phyloP scores from a whole-genome alignment of 768 basidiomycete species.

The Kwoniella heveanensis region DNA sequence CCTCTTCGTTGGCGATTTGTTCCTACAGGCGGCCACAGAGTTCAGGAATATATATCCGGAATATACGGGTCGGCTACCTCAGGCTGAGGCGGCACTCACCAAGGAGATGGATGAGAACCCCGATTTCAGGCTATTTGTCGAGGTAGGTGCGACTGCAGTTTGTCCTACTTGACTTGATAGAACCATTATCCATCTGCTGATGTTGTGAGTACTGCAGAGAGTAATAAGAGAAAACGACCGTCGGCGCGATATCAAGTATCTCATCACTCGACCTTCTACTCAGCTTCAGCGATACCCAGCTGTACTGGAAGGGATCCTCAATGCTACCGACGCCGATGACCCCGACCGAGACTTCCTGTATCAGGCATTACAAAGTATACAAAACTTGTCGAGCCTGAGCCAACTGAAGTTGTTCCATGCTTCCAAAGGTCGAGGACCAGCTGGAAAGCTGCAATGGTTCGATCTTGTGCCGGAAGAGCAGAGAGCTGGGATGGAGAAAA shows the following conservation, averaged over 20 bases:
- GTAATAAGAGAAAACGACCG: constrained; percentile 64
- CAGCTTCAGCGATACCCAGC: constrained; percentile 83
- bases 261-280: constrained; percentile 75
- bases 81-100: constrained; percentile 82
- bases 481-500: constrained; percentile 66
- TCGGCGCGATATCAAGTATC: constrained; percentile 73
- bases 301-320: constrained; percentile 78
- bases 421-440: constrained; percentile 78
- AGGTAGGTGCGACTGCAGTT: constrained; percentile 63
- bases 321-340: constrained; percentile 77
- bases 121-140: constrained; percentile 79
- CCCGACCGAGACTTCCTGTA: constrained; percentile 78
- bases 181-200: too few species aligned
- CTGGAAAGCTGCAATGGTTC: constrained; percentile 86
- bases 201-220: too few species aligned
- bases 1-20: constrained; percentile 81
- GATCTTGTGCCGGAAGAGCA: constrained; percentile 75
- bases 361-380: constrained; percentile 83
- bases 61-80: constrained; percentile 70
- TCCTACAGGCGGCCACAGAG: constrained; percentile 80
- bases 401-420: constrained; percentile 87
- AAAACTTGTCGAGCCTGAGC: constrained; percentile 74
- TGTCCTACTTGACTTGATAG: too few species aligned
- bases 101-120: constrained; percentile 81
- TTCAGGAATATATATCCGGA: constrained; percentile 83